Evolutionary conservation across 1,284 basidiomycete species (phyloP).

Genomic region (Pseudomicrostroma phylloplanum): DNA sequence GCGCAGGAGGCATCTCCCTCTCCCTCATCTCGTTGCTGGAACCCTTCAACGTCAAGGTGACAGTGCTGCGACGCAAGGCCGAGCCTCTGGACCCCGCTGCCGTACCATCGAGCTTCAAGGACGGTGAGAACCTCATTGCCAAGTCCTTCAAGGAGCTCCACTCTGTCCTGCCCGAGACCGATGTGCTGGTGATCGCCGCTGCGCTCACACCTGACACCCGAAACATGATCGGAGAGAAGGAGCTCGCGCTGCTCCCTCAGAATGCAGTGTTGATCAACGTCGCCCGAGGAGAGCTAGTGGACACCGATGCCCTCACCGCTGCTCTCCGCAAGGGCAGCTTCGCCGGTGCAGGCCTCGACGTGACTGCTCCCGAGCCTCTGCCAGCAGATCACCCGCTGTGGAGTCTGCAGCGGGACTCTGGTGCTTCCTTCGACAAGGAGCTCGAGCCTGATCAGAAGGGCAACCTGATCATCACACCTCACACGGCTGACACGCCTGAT

Average conservation of each 20-base stretch:
- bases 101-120: constrained; percentile 5
- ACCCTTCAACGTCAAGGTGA: constrained; percentile 21
- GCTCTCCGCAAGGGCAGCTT: constrained; percentile 71
- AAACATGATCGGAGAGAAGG: constrained; percentile 10
- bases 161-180: constrained; percentile 5
- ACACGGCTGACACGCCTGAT: constrained; percentile 18
- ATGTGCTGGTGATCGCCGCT: constrained; percentile 25
- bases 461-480: constrained; percentile 21
- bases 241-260: constrained; percentile 5
- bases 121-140: constrained; percentile 6
- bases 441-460: background rate
- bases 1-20: constrained; percentile 21
- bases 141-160: constrained; percentile 10
- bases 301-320: constrained; percentile 68
- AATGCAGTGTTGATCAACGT: constrained; percentile 27
- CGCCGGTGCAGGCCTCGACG: constrained; percentile 87
- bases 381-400: constrained; percentile 17
- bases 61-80: constrained; percentile 11
- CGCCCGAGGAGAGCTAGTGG: constrained; percentile 62
- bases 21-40: constrained; percentile 10
- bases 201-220: constrained; percentile 22
- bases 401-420: background rate
- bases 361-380: constrained; percentile 80
- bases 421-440: background rate
- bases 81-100: constrained; percentile 5